Evolutionary conservation across 805 yeast genomes (phyloP), one percentile per base, ranked within the genome.

Genomic region (Yarrowia sp.): DNA sequence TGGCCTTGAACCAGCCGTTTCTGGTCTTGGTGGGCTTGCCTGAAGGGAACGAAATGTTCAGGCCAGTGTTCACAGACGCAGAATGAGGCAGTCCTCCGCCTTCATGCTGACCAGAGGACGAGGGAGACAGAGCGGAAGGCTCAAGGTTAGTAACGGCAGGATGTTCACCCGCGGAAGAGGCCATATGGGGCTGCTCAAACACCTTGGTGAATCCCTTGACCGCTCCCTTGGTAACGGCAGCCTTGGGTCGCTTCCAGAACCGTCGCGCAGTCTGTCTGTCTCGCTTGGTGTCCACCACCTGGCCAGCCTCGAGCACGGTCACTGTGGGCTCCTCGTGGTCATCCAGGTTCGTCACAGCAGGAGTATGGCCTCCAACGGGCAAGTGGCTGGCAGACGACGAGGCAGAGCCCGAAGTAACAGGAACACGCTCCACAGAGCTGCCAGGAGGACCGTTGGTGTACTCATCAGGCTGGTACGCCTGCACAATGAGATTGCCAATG

Each of bases 161-260:
- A 9, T 50, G 55, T n/a, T 61, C 66, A n/a, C 9, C 15, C 36
- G n/a, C n/a, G 49, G 30, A 24, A 24, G 30, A 24, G 30, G 30
- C 30, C 30, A 24, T 24, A 7, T 19, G 74, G 68, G 56, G 73
- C 73, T 38, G 72, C 33, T 71, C 72, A 69, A 77, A 78, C 50
- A 77, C 78, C 69, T 73, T 74, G 61, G 72, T 78, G 53, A 77
- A 69, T 2, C 79, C 80, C 67, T 70, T 71, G 15, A 70, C 72
- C n/a, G 71, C 66, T 3, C 70, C 71, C 65, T 77, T 77, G 47
- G 79, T 80, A 5, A 76, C 76, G 8, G 76, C 79, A 10, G 76
- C 76, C 17, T 79, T 78, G 30, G 78, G 75, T 14, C 77, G 70
- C 53, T 74, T 76, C 80, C 80, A 77, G 69, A 76, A 74, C 65